A percentile compares a stretch with the other conserved stretches of the same genome.
Evolutionary conservation across 306 rosid genomes (phyloP).

Genomic region (Gillenia trifoliata): DNA sequence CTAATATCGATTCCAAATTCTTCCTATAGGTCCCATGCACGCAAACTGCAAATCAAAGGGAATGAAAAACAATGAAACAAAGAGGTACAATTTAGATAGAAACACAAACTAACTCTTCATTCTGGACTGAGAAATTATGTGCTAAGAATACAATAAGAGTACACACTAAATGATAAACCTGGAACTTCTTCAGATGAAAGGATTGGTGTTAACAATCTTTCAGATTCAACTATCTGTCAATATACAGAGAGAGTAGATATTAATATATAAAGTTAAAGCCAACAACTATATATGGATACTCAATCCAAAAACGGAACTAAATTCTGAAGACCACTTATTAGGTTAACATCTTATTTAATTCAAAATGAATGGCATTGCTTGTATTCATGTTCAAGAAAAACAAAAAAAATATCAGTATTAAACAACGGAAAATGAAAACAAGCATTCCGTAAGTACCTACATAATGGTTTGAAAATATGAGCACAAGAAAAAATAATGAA

Average conservation of each 20-base stretch:
- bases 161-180: conserved; percentile 35
- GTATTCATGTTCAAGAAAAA: no score
- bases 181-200: conserved; percentile 75
- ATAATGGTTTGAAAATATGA: neutral
- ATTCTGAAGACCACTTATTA: no score
- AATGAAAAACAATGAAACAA: conserved; percentile 17
- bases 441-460: neutral
- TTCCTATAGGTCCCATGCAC: conserved; percentile 83
- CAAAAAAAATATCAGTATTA: no score
- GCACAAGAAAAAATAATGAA: neutral
- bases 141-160: neutral
- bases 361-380: no score
- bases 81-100: neutral
- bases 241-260: conserved; percentile 5
- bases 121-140: neutral
- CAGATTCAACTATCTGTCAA: conserved; percentile 80
- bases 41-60: conserved; percentile 54
- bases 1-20: conserved; percentile 71
- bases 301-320: neutral
- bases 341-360: no score
- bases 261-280: neutral
- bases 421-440: no score
- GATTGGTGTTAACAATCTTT: conserved; percentile 67
- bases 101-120: neutral
- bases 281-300: conserved; percentile 4